Percentiles rank a stretch among this genome's conserved stretches.
phyloP scores from a whole-genome alignment of 768 basidiomycete genomes.

The Pulveroboletus sp. region DNA sequence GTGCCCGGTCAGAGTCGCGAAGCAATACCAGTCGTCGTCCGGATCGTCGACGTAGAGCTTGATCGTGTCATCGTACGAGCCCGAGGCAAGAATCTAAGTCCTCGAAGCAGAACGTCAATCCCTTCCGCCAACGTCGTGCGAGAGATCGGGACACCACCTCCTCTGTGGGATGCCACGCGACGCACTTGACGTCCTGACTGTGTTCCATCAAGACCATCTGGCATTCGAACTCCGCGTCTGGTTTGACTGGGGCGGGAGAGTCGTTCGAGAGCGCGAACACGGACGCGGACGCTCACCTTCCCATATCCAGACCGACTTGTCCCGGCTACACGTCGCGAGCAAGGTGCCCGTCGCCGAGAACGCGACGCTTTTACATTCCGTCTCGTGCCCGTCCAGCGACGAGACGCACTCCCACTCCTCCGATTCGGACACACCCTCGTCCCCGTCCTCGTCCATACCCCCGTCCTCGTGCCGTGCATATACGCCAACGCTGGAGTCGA shows the following conservation, averaged over 20 bases:
- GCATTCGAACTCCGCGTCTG: conserved; percentile 92
- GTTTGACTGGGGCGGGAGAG: conserved; percentile 54
- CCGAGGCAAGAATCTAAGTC: conserved; percentile 86
- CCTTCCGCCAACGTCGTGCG: neutral
- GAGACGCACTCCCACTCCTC: conserved; percentile 87
- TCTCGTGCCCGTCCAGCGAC: conserved; percentile 91
- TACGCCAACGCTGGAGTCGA: conserved; percentile 87
- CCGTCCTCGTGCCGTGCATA: conserved; percentile 69
- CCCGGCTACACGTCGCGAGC: conserved; percentile 91
- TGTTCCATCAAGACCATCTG: conserved; percentile 96
- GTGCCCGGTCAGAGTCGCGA: conserved; percentile 78
- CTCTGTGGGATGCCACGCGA: conserved; percentile 93
- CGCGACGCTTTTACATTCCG: conserved; percentile 90
- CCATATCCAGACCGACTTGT: conserved; percentile 99
- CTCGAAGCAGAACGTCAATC: conserved; percentile 13
- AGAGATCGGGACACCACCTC: conserved; percentile 61
- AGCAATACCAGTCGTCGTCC: conserved; percentile 90
- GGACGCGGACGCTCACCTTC: conserved; percentile 55
- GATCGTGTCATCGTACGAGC: conserved; percentile 95
- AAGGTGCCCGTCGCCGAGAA: conserved; percentile 73
- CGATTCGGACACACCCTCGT: conserved; percentile 25
- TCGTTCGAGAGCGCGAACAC: conserved; percentile 1
- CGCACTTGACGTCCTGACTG: conserved; percentile 90
- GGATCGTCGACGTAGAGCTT: conserved; percentile 93
- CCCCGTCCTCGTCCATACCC: conserved; percentile 28